Evolutionary conservation across 345 rosid species (phyloP).

Genomic region (Rhodamnia argentea): DNA sequence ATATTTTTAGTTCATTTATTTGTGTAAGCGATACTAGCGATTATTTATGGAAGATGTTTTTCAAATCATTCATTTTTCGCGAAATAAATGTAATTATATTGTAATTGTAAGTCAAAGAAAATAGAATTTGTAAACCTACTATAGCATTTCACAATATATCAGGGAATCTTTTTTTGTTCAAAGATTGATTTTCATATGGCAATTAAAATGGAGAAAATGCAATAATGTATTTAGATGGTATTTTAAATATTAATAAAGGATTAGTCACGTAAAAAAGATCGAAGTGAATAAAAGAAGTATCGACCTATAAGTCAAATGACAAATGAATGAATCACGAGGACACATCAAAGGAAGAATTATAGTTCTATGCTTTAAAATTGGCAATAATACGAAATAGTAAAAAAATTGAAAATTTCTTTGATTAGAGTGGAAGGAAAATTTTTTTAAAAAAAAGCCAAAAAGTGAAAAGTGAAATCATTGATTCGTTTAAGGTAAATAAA

Average conservation of each 20-base stretch:
- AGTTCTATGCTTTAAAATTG: background rate
- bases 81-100: background rate
- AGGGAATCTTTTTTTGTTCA: background rate
- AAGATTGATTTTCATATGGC: background rate
- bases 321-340: background rate
- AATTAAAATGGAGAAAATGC: background rate
- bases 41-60: no score
- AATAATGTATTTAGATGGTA: background rate
- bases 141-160: background rate
- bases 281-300: background rate
- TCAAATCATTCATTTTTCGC: no score
- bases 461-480: background rate
- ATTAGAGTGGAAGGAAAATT: background rate
- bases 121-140: background rate
- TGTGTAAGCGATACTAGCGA: no score
- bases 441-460: background rate
- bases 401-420: background rate
- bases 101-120: background rate
- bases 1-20: no score
- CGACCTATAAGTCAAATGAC: background rate
- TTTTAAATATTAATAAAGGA: background rate
- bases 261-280: background rate
- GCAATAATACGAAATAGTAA: background rate
- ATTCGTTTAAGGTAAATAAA: background rate
- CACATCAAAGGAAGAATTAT: background rate